A percentile compares a stretch with the other conserved stretches of the same genome.
These are phyloP conservation scores for Apiotrichum siamense DNA, from an alignment of 1,284 basidiomycete species.

Conservation along the genomic window DNA sequence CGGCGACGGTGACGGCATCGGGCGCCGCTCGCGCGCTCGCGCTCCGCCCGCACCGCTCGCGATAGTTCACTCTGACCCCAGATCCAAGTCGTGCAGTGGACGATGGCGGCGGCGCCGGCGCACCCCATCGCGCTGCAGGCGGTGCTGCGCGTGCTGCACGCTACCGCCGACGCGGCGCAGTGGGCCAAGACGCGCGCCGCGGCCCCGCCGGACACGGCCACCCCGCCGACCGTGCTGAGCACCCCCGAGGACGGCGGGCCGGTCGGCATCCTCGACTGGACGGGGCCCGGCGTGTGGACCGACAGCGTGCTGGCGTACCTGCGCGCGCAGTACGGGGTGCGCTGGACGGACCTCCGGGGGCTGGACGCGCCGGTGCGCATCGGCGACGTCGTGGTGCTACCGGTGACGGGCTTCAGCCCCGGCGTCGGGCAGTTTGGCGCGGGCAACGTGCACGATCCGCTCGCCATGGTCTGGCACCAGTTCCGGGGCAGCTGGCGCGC, in stretches of 20 bases:
- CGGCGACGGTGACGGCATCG: too few species aligned
- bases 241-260: constrained; percentile 38
- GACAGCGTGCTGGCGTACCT: constrained; percentile 43
- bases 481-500: constrained; percentile 36
- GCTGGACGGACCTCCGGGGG: constrained; percentile 42
- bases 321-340: constrained; percentile 31
- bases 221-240: constrained; percentile 22
- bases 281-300: constrained; percentile 47
- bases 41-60: neutral
- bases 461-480: constrained; percentile 44
- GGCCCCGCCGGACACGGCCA: too few species aligned
- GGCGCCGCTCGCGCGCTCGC: too few species aligned
- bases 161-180: constrained; percentile 30
- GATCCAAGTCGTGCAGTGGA: constrained; percentile 50
- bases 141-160: constrained; percentile 35
- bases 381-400: constrained; percentile 45
- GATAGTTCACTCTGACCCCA: constrained; percentile 5
- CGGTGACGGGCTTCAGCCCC: constrained; percentile 47
- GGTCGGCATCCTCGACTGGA: constrained; percentile 45
- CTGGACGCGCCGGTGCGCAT: constrained; percentile 37
- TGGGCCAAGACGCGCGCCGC: constrained; percentile 25
- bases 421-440: constrained; percentile 47
- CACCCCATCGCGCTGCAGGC: constrained; percentile 42
- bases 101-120: constrained; percentile 38
- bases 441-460: constrained; percentile 21